Base-by-base conservation (phyloP, 2,329 filamentous ascomycete species). In the Arthrocladium fulminans region DNA sequence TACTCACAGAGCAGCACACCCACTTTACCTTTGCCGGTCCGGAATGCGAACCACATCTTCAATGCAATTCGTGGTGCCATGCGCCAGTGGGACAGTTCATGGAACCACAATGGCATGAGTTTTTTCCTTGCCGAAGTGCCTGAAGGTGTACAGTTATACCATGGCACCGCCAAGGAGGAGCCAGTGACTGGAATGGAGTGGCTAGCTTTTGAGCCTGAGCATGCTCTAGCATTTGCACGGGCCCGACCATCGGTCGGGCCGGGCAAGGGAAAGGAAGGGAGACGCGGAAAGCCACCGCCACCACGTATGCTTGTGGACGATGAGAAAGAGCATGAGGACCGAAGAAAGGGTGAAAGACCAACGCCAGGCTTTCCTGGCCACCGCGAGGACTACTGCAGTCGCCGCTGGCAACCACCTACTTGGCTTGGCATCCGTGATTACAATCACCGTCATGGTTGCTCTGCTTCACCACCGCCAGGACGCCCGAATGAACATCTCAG, bases 91-190 rank as follows among this genome's bases (percentile, higher is more conserved):
- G 84, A 82, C 1, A 85, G 81, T 0, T 81, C 82, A 0, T 61
- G 86, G 2, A 75, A 85, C 50, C 84, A 88, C 63, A 88, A 88
- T 61, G 85, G 85, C 48, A 81, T 88, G 73, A 79, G 80, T 1
- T 74, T 84, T 56, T 84, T 87, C 57, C 70, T 83, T 0, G 83
- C 76, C 1, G 75, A 73, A 0, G 73, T 88, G 0, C 83, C 84
- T 0, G 67, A 70, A 15, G 82, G 79, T 2, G 83, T 79, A 0
- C 66, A 81, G 29, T 63, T 88, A 8, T 86, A 87, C 57, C 84
- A 88, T 59, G 84, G 85, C 10, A 73, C 72, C 0, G 55, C 55
- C 7, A 61, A 59, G 0, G 55, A 67, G 0, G 63, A 73, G 1
- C 67, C 71, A 0, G 72, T 84, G 0, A 62, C 65, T 2, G 74